A percentile compares a stretch with the other conserved stretches of the same genome.
Evolutionary conservation across 345 rosid species (phyloP).

Genomic region (Sonneratia alba): DNA sequence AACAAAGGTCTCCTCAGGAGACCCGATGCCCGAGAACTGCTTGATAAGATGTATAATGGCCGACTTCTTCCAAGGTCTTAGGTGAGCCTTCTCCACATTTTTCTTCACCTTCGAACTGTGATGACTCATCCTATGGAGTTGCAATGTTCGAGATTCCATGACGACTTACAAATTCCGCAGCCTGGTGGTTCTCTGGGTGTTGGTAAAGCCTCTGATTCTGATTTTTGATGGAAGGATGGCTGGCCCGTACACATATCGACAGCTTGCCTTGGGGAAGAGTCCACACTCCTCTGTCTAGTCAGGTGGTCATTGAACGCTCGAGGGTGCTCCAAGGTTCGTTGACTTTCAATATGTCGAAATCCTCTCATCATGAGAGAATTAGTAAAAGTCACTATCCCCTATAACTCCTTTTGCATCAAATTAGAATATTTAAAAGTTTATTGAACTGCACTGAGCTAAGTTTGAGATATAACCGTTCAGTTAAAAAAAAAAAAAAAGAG

Average conservation of each 20-base stretch:
- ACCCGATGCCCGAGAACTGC: conserved; percentile 75
- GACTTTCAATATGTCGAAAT: too few species aligned
- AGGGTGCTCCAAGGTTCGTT: background rate
- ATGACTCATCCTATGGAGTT: background rate
- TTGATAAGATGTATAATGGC: conserved; percentile 90
- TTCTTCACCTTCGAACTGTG: background rate
- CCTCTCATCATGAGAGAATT: too few species aligned
- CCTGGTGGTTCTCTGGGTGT: background rate
- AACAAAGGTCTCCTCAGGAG: conserved; percentile 89
- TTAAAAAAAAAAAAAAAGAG: too few species aligned
- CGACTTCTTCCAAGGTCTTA: conserved; percentile 67
- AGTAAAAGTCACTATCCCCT: too few species aligned
- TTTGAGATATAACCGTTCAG: too few species aligned
- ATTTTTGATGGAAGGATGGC: background rate
- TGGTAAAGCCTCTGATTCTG: background rate
- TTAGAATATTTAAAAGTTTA: too few species aligned
- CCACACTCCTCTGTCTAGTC: too few species aligned
- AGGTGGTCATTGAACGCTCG: too few species aligned
- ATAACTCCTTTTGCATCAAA: too few species aligned
- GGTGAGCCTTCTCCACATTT: conserved; percentile 11
- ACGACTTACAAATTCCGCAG: background rate
- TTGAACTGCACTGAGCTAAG: too few species aligned
- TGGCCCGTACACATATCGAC: background rate
- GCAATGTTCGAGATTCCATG: background rate
- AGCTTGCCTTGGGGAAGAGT: background rate